Conservation (phyloP, 345 rosid genomes). For the Acer saccharum region DNA sequence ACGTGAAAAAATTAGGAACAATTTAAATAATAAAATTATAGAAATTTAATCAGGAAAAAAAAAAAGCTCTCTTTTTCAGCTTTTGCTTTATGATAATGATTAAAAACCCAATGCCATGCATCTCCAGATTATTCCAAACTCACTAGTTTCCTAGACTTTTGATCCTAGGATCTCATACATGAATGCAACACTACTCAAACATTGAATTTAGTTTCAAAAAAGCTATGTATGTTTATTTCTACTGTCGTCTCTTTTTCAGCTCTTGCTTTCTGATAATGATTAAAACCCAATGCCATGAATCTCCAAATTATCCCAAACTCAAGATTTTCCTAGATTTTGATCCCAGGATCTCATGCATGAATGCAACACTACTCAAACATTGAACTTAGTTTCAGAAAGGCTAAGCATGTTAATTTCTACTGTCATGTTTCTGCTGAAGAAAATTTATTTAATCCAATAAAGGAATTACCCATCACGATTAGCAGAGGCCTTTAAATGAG, state of each 20-base stretch:
- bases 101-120: background rate
- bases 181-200: background rate
- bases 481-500: background rate
- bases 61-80: background rate
- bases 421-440: background rate
- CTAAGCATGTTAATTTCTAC: background rate
- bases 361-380: background rate
- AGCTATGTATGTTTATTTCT: background rate
- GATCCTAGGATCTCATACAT: background rate
- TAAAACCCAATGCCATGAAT: no score
- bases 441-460: background rate
- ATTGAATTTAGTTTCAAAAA: background rate
- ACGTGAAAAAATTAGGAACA: no score
- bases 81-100: background rate
- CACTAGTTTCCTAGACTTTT: background rate
- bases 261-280: background rate
- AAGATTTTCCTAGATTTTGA: background rate
- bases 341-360: background rate
- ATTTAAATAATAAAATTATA: no score
- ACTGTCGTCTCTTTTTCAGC: background rate
- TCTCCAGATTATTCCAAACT: background rate
- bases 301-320: background rate
- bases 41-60: background rate
- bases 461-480: background rate
- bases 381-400: background rate